Conservation (phyloP, 2,329 filamentous ascomycete genomes). For the Fusarium sp. region DNA sequence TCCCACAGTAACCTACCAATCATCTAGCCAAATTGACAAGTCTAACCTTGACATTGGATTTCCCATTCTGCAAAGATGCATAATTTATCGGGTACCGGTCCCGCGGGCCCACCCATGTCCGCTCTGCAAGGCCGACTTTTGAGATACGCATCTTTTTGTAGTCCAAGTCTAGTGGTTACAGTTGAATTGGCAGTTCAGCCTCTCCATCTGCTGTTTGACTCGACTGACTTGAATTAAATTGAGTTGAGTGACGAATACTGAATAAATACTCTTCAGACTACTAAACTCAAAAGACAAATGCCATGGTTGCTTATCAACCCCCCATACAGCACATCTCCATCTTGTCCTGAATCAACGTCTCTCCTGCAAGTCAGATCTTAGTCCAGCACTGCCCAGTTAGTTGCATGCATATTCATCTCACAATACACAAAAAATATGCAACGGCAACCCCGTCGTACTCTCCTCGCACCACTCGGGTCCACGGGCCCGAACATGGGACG, state of each 20-base stretch:
- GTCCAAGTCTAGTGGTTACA: neutral
- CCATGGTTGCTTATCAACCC: neutral
- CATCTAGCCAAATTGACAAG: too few species aligned
- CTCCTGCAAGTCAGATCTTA: neutral
- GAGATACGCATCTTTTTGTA: neutral
- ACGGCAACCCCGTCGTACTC: conserved; percentile 1
- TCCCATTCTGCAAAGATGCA: neutral
- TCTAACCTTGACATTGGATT: neutral
- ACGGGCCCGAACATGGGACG: neutral
- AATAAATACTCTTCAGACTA: neutral
- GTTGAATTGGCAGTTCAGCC: neutral
- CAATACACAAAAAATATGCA: neutral
- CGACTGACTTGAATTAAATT: too few species aligned
- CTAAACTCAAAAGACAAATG: too few species aligned
- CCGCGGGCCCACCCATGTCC: neutral
- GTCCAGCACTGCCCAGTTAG: neutral
- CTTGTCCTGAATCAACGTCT: too few species aligned
- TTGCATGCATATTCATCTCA: neutral
- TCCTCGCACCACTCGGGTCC: conserved; percentile 7
- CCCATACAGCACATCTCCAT: neutral
- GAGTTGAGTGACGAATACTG: too few species aligned
- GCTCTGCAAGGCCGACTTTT: neutral
- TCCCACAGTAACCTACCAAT: too few species aligned
- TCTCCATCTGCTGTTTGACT: neutral
- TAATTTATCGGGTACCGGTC: neutral